Evolutionary conservation across 495 filamentous ascomycete genomes (phyloP).

Genomic region (Opeltia flavorubescens): DNA sequence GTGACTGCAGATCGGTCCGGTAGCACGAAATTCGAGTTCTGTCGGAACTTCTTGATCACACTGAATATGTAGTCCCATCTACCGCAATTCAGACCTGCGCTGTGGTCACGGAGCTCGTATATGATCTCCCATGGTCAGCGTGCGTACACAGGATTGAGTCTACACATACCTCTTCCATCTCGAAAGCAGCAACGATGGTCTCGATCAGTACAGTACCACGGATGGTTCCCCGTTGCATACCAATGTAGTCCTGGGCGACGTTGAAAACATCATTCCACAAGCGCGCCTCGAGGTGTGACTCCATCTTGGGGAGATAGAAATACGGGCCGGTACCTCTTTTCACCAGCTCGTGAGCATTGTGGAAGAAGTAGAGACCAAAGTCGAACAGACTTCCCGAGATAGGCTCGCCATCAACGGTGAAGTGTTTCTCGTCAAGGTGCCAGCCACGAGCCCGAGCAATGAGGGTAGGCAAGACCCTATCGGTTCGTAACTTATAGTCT

Average conservation of each 20-base stretch:
- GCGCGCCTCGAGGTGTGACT: constrained; percentile 90
- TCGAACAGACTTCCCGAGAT: constrained; percentile 92
- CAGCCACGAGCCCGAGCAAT: constrained; percentile 82
- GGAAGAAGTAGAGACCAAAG: constrained; percentile 98
- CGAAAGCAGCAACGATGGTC: constrained; percentile 96
- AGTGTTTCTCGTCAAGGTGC: constrained; percentile 97
- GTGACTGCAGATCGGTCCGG: constrained; percentile 85
- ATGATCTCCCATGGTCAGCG: constrained; percentile 52
- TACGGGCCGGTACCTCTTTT: constrained; percentile 79
- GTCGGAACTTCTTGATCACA: constrained; percentile 98
- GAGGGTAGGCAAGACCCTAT: constrained; percentile 62
- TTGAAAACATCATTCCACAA: constrained; percentile 99
- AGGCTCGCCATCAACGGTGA: constrained; percentile 88
- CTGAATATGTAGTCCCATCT: constrained; percentile 99
- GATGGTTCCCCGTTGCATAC: constrained; percentile 81
- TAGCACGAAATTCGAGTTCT: constrained; percentile 82
- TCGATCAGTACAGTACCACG: constrained; percentile 94
- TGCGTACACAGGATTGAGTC: background rate
- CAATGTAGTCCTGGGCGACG: constrained; percentile 82
- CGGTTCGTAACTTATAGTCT: constrained; percentile 93
- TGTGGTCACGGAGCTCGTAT: constrained; percentile 96
- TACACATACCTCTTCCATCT: constrained; percentile 75
- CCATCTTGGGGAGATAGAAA: constrained; percentile 99
- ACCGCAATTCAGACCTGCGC: constrained; percentile 91
- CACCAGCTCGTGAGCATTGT: constrained; percentile 87